Percentiles rank a stretch among this genome's conserved stretches.
Evolutionary conservation across 768 basidiomycete species (phyloP).

Genomic region (Coprinopsis cinerea): DNA sequence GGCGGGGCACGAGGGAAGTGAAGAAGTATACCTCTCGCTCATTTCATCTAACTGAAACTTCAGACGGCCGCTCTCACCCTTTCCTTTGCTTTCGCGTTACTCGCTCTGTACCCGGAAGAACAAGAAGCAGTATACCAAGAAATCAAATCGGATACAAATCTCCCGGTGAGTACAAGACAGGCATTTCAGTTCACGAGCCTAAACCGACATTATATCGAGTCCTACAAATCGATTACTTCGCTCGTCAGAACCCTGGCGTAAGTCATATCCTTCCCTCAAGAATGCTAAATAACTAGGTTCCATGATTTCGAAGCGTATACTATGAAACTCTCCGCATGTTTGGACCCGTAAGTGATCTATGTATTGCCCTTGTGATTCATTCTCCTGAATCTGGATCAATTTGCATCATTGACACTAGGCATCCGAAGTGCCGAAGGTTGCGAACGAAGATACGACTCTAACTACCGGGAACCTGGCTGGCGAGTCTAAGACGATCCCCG

Average conservation of each 20-base stretch:
- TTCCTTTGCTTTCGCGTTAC: conserved; percentile 33
- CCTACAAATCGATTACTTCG: background rate
- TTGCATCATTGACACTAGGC: conserved; percentile 24
- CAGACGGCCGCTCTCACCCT: conserved; percentile 36
- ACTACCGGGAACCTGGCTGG: conserved; percentile 29
- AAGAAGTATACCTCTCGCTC: background rate
- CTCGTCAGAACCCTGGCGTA: background rate
- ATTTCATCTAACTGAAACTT: background rate
- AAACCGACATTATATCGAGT: background rate
- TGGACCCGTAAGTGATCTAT: conserved; percentile 28
- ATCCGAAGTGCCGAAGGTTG: conserved; percentile 35
- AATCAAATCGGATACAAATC: conserved; percentile 24
- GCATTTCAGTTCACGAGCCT: background rate
- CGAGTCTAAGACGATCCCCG: conserved; percentile 30
- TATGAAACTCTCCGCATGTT: background rate
- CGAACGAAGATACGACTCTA: conserved; percentile 42
- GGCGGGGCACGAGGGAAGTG: conserved; percentile 52
- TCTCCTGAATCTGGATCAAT: no score
- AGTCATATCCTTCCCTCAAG: background rate
- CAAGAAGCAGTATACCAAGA: conserved; percentile 40
- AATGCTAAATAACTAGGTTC: background rate
- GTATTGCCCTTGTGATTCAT: background rate
- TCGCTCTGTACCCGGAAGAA: conserved; percentile 39
- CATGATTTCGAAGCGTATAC: background rate
- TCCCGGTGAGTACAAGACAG: conserved; percentile 19